A percentile compares a stretch with the other conserved stretches of the same genome.
Evolutionary conservation across 1,284 basidiomycete genomes (phyloP).

Genomic region (Ceraceosorus guamensis): DNA sequence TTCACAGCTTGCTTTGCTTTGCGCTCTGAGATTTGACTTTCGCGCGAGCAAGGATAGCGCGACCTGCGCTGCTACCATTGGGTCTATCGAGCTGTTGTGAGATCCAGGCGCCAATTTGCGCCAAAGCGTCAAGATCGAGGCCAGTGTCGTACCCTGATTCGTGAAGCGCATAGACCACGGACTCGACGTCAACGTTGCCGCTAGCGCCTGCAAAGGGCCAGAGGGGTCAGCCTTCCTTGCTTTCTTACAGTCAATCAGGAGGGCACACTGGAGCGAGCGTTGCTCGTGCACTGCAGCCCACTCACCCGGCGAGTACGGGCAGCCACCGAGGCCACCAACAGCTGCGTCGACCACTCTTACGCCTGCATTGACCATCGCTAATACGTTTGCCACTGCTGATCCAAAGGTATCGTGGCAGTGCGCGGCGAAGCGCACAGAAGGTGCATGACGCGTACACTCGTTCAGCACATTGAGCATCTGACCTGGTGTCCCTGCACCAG

Average conservation of each 20-base stretch:
- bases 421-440: conserved; percentile 13
- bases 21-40: no score
- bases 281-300: neutral
- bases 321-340: conserved; percentile 82
- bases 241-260: no score
- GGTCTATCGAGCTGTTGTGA: conserved; percentile 16
- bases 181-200: conserved; percentile 51
- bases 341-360: conserved; percentile 57
- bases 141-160: conserved; percentile 64
- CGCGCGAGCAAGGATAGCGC: conserved; percentile 25
- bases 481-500: conserved; percentile 72
- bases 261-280: neutral
- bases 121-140: conserved; percentile 52
- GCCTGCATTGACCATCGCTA: conserved; percentile 50
- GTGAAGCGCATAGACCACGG: conserved; percentile 75
- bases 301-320: conserved; percentile 84
- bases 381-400: conserved; percentile 58
- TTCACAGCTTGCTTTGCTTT: no score
- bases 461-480: conserved; percentile 64
- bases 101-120: conserved; percentile 28
- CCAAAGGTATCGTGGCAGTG: conserved; percentile 90
- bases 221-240: no score
- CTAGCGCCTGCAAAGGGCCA: conserved; percentile 21
- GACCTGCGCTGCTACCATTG: conserved; percentile 23
- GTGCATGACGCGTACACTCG: conserved; percentile 56